Percentiles rank a stretch among this genome's conserved stretches.
phyloP scores from a whole-genome alignment of 305 asterid genomes.

The Solanum hybrid region DNA sequence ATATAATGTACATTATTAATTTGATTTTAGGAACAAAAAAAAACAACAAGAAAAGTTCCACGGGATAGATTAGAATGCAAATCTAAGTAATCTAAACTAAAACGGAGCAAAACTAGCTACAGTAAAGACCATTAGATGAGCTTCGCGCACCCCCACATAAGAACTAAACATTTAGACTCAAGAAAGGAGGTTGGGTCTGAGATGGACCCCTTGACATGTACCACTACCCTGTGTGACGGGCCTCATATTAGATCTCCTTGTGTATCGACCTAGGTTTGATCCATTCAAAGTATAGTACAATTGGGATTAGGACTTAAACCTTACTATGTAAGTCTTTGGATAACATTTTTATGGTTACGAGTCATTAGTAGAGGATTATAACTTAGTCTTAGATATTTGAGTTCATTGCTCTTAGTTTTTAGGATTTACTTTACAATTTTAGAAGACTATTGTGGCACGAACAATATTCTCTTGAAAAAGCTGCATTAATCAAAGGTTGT shows the following conservation, averaged over 20 bases:
- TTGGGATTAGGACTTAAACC: not conserved
- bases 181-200: not conserved
- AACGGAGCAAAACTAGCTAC: not conserved
- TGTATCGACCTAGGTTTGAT: not conserved
- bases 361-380: not conserved
- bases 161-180: not conserved
- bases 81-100: too few species aligned
- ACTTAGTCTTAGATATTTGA: not conserved
- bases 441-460: not conserved
- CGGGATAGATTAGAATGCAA: not conserved
- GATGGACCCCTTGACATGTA: not conserved
- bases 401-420: not conserved
- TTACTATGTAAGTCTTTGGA: not conserved
- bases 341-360: not conserved
- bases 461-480: not conserved
- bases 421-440: not conserved
- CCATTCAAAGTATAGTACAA: not conserved
- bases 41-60: not conserved
- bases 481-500: not conserved
- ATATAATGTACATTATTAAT: not conserved
- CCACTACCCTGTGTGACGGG: not conserved
- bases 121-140: not conserved
- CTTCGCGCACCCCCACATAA: not conserved
- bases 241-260: not conserved
- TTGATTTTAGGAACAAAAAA: not conserved